Conservation (phyloP, 257 asterid species). For the Solanum sitiens region DNA sequence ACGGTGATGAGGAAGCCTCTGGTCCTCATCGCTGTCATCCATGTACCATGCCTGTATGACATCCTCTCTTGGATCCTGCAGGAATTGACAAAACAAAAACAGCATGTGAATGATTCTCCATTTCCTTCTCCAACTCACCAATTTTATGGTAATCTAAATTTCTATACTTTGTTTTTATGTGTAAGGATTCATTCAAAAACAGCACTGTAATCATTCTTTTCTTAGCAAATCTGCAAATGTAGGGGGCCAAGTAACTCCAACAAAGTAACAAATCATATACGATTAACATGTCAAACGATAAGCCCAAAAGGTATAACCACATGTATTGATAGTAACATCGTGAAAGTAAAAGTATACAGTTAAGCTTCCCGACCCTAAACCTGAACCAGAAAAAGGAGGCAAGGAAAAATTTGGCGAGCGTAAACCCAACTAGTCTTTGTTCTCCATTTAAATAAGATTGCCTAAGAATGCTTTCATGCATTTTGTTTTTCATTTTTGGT, state of each 20-base stretch:
- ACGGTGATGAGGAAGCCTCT: conserved; percentile 90
- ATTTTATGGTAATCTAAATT: not conserved
- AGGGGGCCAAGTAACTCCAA: not conserved
- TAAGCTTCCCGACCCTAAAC: not conserved
- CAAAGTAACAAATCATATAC: not conserved
- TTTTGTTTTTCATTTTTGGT: not conserved
- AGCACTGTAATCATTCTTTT: not conserved
- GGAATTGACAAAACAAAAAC: not conserved
- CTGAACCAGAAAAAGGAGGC: not conserved
- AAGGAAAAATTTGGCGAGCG: not conserved
- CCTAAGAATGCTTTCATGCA: not conserved
- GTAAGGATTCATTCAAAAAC: not conserved
- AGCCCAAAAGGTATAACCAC: not conserved
- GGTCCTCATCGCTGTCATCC: conserved; percentile 86
- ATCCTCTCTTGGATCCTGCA: conserved; percentile 64
- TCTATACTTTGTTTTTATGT: not conserved
- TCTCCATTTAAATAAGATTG: not conserved
- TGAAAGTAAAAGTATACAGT: not conserved
- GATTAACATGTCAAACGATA: not conserved
- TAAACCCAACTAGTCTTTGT: not conserved
- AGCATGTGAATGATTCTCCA: not conserved
- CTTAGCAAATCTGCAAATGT: not conserved
- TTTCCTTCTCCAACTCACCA: not conserved
- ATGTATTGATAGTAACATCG: not conserved
- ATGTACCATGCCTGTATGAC: conserved; percentile 95